phyloP scores from a whole-genome alignment of 306 rosid genomes.

The Rubus parviflorus region DNA sequence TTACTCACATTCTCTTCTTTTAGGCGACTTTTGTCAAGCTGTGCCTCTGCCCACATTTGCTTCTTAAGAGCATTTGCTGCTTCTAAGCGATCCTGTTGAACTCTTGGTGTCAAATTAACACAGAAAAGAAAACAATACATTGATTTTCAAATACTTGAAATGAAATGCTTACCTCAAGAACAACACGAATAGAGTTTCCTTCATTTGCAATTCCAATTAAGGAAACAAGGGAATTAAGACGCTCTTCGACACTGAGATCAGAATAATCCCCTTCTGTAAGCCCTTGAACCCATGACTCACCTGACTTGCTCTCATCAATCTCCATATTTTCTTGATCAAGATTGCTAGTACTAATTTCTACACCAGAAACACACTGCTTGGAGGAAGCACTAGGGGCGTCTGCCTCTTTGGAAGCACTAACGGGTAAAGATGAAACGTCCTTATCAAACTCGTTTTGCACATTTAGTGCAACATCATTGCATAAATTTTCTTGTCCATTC shows the following conservation, averaged over 20 bases:
- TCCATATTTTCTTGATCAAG: conserved; percentile 80
- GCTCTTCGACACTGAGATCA: conserved; percentile 94
- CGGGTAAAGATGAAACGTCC: conserved; percentile 47
- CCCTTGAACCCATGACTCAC: conserved; percentile 98
- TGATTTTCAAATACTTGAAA: background rate
- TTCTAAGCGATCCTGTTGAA: conserved; percentile 91
- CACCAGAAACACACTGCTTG: conserved; percentile 39
- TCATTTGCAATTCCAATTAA: conserved; percentile 93
- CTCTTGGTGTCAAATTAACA: conserved; percentile 34
- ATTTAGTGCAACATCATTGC: conserved; percentile 38
- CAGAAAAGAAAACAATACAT: conserved; percentile 4
- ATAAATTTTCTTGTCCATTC: conserved; percentile 56
- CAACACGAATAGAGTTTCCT: conserved; percentile 89
- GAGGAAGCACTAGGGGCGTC: conserved; percentile 41
- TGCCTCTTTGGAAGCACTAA: conserved; percentile 56
- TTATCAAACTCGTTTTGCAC: conserved; percentile 55
- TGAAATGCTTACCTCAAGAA: conserved; percentile 74
- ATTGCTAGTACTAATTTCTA: conserved; percentile 37
- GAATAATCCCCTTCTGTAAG: conserved; percentile 93
- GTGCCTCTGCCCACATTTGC: conserved; percentile 99
- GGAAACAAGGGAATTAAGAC: conserved; percentile 79
- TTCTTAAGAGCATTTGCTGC: conserved; percentile 96
- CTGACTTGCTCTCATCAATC: conserved; percentile 94
- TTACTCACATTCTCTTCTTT: conserved; percentile 69
- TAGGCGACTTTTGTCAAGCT: conserved; percentile 83